Percentiles rank a stretch among this genome's conserved stretches.
Evolutionary conservation across 495 filamentous ascomycete species (phyloP).

Genomic region (Hypoxylon rickii): DNA sequence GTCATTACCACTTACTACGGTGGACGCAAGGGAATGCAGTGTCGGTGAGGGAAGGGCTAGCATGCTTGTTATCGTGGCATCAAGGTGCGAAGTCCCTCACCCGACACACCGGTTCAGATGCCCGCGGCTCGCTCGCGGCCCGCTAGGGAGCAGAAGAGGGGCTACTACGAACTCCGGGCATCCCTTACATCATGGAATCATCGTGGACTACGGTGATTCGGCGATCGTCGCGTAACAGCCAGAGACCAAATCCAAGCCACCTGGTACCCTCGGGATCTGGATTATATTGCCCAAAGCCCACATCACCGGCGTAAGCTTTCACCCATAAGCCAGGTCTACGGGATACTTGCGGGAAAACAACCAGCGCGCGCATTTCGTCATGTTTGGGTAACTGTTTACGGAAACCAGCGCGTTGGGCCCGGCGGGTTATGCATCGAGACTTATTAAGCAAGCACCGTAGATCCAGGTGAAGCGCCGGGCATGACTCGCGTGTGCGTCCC

Average conservation of each 20-base stretch:
- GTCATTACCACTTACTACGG: conserved; percentile 14
- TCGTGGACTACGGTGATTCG: conserved; percentile 10
- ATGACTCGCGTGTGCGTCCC: conserved; percentile 11
- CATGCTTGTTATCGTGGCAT: background rate
- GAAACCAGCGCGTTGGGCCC: background rate
- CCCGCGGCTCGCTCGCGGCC: conserved; percentile 25
- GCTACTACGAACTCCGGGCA: background rate
- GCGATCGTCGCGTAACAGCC: background rate
- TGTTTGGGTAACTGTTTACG: background rate
- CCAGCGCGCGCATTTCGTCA: conserved; percentile 6
- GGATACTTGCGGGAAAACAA: conserved; percentile 5
- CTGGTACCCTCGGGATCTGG: conserved; percentile 11
- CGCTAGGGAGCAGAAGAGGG: conserved; percentile 28
- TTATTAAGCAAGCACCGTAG: background rate
- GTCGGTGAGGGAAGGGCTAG: conserved; percentile 22
- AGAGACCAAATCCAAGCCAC: conserved; percentile 2
- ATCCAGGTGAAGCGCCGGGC: background rate
- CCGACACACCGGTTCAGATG: conserved; percentile 14
- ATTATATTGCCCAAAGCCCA: conserved; percentile 3
- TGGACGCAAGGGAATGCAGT: conserved; percentile 29
- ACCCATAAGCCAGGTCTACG: conserved; percentile 9
- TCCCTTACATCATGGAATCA: conserved; percentile 28
- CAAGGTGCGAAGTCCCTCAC: conserved; percentile 3
- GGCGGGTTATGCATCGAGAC: background rate
- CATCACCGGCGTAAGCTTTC: conserved; percentile 6